Conservation (phyloP, 1,284 basidiomycete species). For the Phellopilus nigrolimitatus region DNA sequence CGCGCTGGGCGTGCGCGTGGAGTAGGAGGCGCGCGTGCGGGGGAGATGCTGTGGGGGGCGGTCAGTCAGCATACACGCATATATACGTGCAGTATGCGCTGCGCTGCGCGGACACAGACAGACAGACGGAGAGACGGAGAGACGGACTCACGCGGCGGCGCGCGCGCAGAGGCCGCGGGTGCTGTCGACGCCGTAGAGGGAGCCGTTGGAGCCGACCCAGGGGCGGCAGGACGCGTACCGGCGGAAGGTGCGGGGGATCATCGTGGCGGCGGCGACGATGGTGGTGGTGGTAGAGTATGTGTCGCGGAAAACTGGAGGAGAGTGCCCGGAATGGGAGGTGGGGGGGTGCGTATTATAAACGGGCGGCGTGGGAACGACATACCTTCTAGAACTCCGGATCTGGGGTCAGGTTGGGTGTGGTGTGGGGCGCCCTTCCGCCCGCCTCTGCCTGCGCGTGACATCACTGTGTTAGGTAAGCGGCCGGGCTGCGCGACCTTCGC, state of each 20-base stretch:
- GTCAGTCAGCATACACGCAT: background rate
- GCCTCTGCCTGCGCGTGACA: too few relatives aligned
- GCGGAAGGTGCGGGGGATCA: slow-evolving; percentile 15
- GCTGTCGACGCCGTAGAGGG: background rate
- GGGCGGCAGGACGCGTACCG: slow-evolving; percentile 9
- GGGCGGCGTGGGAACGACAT: background rate
- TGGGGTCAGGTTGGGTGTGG: too few relatives aligned
- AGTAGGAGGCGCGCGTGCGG: background rate
- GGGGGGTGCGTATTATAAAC: background rate
- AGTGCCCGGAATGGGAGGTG: background rate
- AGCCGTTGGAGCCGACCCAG: background rate
- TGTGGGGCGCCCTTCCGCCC: too few relatives aligned
- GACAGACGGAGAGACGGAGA: background rate
- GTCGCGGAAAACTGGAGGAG: background rate
- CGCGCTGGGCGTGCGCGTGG: background rate
- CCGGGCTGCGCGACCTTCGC: too few relatives aligned
- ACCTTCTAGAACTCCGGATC: too few relatives aligned
- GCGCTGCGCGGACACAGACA: background rate
- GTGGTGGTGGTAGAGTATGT: slow-evolving; percentile 1
- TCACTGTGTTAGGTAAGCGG: too few relatives aligned
- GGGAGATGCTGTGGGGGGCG: background rate
- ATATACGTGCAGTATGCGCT: background rate
- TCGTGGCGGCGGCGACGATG: background rate
- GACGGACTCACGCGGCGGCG: background rate
- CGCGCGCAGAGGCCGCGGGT: background rate